These are phyloP conservation scores for Helenozyma baotianmanensis DNA, from an alignment of 805 yeast species.

Conservation along the genomic window DNA sequence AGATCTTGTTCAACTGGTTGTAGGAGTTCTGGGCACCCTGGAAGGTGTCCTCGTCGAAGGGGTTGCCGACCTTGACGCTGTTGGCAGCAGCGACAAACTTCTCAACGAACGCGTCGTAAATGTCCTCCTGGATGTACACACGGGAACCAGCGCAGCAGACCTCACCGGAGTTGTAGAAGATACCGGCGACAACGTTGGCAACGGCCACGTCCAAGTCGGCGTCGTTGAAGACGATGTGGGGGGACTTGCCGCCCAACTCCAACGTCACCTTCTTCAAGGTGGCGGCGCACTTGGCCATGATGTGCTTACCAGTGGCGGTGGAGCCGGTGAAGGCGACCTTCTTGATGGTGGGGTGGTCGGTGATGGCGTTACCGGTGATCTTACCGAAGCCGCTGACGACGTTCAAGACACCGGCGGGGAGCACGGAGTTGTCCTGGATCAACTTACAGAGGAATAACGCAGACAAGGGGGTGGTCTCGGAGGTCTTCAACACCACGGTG, in stretches of 20 bases:
- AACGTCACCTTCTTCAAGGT: constrained; percentile 80
- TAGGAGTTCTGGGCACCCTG: constrained; percentile 93
- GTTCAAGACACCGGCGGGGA: constrained; percentile 85
- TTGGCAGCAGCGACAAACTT: constrained; percentile 55
- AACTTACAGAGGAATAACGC: constrained; percentile 71
- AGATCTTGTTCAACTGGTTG: constrained; percentile 71
- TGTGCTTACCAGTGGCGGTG: constrained; percentile 80
- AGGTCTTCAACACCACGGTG: constrained; percentile 81
- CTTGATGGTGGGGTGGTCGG: constrained; percentile 74
- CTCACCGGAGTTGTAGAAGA: constrained; percentile 92
- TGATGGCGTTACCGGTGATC: constrained; percentile 76
- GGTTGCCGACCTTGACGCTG: constrained; percentile 67
- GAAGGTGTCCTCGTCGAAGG: constrained; percentile 70
- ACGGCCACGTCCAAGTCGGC: constrained; percentile 76
- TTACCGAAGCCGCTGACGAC: constrained; percentile 84
- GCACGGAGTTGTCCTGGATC: constrained; percentile 73
- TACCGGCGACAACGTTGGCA: constrained; percentile 71
- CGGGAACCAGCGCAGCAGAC: constrained; percentile 95
- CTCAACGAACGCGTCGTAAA: constrained; percentile 71
- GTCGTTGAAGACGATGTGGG: constrained; percentile 83
- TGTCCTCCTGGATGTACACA: constrained; percentile 77
- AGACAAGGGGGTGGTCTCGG: constrained; percentile 88
- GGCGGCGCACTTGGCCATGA: constrained; percentile 79
- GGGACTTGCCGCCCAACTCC: constrained; percentile 96
- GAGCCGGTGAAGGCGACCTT: constrained; percentile 96